phyloP scores from a whole-genome alignment of 805 yeast species.

The Candida krabiensis region DNA sequence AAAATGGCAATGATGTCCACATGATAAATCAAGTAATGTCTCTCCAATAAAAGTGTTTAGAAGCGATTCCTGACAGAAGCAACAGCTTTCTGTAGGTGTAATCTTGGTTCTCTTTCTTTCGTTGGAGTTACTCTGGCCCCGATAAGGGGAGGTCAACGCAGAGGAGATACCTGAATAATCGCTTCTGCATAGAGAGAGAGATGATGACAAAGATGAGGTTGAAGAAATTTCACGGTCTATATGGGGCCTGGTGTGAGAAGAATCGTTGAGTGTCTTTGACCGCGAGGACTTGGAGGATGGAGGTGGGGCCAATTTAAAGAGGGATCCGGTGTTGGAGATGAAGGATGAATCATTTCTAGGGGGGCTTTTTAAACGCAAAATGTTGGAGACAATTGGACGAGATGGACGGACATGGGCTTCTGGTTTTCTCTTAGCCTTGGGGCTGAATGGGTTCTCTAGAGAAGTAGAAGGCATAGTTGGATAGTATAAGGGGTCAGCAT shows the following conservation, averaged over 20 bases:
- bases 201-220: conserved; percentile 12
- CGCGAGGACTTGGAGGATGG: conserved; percentile 12
- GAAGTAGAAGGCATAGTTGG: too few relatives aligned
- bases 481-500: too few relatives aligned
- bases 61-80: conserved; percentile 46
- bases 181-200: conserved; percentile 9
- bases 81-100: conserved; percentile 30
- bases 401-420: too few relatives aligned
- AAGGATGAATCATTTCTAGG: too few relatives aligned
- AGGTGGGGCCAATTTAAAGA: conserved; percentile 11
- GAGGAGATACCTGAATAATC: conserved; percentile 18
- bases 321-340: too few relatives aligned
- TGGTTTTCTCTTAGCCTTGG: too few relatives aligned
- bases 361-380: too few relatives aligned
- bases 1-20: conserved; percentile 46
- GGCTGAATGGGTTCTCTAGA: too few relatives aligned
- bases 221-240: conserved; percentile 11
- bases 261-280: too few relatives aligned
- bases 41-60: conserved; percentile 42
- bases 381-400: too few relatives aligned
- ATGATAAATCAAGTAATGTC: conserved; percentile 38
- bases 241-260: not conserved
- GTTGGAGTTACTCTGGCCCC: conserved; percentile 9
- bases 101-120: conserved; percentile 11
- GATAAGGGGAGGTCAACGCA: conserved; percentile 14